A percentile compares a stretch with the other conserved stretches of the same genome.
Conservation (phyloP, 2,329 filamentous ascomycete genomes). For the Penicillium sp. region DNA sequence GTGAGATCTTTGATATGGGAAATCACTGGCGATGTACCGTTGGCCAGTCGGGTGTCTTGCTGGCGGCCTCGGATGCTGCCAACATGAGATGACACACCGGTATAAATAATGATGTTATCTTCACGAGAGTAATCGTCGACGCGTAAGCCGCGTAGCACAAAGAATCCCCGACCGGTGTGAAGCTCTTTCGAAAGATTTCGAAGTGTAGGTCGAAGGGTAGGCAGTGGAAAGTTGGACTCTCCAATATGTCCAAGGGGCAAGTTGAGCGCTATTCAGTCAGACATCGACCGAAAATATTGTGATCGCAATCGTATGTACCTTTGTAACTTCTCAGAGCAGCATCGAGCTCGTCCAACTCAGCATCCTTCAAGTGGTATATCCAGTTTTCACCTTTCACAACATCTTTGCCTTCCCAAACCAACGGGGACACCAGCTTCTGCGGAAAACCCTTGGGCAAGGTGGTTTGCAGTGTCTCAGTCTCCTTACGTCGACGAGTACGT, state of each 20-base stretch:
- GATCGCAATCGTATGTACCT: conserved; percentile 21
- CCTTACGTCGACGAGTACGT: conserved; percentile 19
- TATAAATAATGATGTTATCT: conserved; percentile 42
- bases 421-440: conserved; percentile 39
- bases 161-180: conserved; percentile 47
- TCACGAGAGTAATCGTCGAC: conserved; percentile 39
- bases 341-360: conserved; percentile 48
- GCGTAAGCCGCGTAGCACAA: conserved; percentile 46
- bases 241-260: conserved; percentile 39
- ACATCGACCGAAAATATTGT: background rate
- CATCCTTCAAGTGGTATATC: conserved; percentile 29
- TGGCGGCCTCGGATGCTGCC: conserved; percentile 44
- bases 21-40: conserved; percentile 47
- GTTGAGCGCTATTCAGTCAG: conserved; percentile 32
- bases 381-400: conserved; percentile 40
- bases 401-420: conserved; percentile 52
- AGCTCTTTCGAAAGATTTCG: conserved; percentile 38
- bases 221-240: conserved; percentile 48
- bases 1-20: conserved; percentile 65
- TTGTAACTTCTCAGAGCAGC: conserved; percentile 46
- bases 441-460: conserved; percentile 47
- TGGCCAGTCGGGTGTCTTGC: conserved; percentile 33
- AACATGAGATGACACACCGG: conserved; percentile 47
- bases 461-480: conserved; percentile 16
- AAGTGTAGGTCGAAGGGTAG: conserved; percentile 36